Evolutionary conservation across 768 basidiomycete genomes (phyloP).

Genomic region (Podaxis carcinomalis): DNA sequence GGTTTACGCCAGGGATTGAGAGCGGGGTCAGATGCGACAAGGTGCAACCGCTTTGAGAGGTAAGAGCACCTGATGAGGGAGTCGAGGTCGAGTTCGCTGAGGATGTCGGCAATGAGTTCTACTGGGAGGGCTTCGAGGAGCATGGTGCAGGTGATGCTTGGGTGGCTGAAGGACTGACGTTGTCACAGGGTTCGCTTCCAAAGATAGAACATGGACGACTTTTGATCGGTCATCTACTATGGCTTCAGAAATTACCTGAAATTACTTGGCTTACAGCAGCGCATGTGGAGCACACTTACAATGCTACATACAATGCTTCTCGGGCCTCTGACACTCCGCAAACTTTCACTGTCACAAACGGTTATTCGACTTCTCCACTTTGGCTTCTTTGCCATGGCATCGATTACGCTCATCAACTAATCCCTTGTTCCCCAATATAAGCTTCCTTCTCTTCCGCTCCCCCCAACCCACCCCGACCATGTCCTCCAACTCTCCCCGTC

Average conservation of each 20-base stretch:
- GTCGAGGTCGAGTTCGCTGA: conserved; percentile 62
- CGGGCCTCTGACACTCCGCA: not conserved
- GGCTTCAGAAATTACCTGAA: not conserved
- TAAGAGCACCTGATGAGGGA: conserved; percentile 56
- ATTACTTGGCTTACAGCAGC: not conserved
- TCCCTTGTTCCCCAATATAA: not conserved
- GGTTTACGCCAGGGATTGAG: conserved; percentile 77
- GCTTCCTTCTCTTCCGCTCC: conserved; percentile 14
- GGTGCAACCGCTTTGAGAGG: conserved; percentile 54
- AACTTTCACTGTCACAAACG: not conserved
- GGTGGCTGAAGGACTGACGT: not conserved
- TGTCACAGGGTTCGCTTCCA: not conserved
- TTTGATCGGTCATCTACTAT: not conserved
- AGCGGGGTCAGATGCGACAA: conserved; percentile 55
- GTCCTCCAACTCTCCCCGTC: conserved; percentile 26
- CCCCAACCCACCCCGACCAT: conserved; percentile 19
- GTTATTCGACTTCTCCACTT: not conserved
- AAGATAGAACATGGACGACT: not conserved
- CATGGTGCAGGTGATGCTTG: conserved; percentile 16
- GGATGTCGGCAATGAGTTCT: conserved; percentile 69
- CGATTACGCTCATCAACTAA: conserved; percentile 10
- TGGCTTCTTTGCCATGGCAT: conserved; percentile 6
- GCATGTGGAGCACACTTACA: not conserved
- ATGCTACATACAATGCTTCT: not conserved
- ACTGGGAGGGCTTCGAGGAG: conserved; percentile 60